Conservation (phyloP, 129 eudicot genomes). For the Gnaphalium uliginosum region DNA sequence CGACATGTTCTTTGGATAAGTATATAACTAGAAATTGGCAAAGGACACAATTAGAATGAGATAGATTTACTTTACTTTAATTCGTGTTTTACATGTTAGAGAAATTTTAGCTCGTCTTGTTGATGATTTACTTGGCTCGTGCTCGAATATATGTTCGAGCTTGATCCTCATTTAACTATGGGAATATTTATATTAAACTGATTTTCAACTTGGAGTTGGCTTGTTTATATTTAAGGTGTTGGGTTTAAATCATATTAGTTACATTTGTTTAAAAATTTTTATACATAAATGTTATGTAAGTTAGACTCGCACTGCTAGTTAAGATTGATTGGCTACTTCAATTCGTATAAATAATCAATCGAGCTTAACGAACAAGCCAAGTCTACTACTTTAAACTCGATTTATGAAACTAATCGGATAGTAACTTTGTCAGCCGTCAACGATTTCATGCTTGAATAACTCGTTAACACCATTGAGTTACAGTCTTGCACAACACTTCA, state of each 20-base stretch:
- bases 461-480: not conserved
- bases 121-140: no score
- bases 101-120: no score
- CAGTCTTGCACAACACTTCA: not conserved
- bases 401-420: no score
- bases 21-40: not conserved
- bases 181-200: no score
- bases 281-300: not conserved
- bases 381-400: no score
- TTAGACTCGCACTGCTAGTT: not conserved
- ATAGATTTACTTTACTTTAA: no score
- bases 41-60: not conserved
- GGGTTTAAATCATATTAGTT: not conserved
- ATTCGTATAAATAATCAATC: no score
- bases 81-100: no score
- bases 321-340: not conserved
- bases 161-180: not conserved
- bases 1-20: not conserved
- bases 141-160: not conserved
- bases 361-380: no score
- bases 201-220: not conserved
- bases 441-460: not conserved
- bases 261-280: no score
- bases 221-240: not conserved
- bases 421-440: not conserved